A percentile compares a stretch with the other conserved stretches of the same genome.
Conservation (phyloP, 202 grass and related monocot species). For the Miscanthus sacchariflorus region DNA sequence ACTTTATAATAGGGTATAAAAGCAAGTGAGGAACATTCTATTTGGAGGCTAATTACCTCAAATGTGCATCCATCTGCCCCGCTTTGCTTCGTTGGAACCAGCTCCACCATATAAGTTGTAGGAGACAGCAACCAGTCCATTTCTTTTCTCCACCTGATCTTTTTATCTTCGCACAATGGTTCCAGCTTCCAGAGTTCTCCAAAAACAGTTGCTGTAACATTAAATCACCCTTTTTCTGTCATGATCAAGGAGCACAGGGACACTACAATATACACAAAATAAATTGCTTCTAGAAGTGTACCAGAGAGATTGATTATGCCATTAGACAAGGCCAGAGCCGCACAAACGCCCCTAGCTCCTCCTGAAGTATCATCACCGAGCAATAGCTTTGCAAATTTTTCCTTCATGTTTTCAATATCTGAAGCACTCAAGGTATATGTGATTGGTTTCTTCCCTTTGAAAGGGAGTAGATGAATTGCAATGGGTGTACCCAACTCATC, state of each 20-base stretch:
- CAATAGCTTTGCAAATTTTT: conserved; percentile 86
- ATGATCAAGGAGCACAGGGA: neutral
- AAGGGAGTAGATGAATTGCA: conserved; percentile 60
- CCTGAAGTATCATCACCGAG: conserved; percentile 93
- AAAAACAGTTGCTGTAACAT: conserved; percentile 76
- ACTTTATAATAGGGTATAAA: neutral
- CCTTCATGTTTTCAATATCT: conserved; percentile 92
- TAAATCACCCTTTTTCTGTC: conserved; percentile 26
- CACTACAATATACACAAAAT: neutral
- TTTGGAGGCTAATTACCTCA: conserved; percentile 62
- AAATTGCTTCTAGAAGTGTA: conserved; percentile 40
- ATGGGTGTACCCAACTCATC: conserved; percentile 62
- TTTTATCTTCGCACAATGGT: conserved; percentile 83
- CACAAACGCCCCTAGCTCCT: conserved; percentile 70
- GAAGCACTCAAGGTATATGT: conserved; percentile 68
- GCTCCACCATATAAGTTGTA: conserved; percentile 94
- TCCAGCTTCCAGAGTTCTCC: conserved; percentile 98
- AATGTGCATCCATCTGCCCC: conserved; percentile 77
- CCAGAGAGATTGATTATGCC: conserved; percentile 90
- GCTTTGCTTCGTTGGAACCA: conserved; percentile 90
- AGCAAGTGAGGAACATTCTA: neutral
- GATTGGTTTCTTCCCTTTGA: conserved; percentile 77
- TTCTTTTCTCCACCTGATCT: conserved; percentile 88
- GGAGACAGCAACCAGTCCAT: conserved; percentile 98
- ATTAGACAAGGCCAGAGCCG: conserved; percentile 93